Evolutionary conservation across 139 green algal species (phyloP), one percentile per base, ranked within the genome.

Genomic region (Chlorella sp.): DNA sequence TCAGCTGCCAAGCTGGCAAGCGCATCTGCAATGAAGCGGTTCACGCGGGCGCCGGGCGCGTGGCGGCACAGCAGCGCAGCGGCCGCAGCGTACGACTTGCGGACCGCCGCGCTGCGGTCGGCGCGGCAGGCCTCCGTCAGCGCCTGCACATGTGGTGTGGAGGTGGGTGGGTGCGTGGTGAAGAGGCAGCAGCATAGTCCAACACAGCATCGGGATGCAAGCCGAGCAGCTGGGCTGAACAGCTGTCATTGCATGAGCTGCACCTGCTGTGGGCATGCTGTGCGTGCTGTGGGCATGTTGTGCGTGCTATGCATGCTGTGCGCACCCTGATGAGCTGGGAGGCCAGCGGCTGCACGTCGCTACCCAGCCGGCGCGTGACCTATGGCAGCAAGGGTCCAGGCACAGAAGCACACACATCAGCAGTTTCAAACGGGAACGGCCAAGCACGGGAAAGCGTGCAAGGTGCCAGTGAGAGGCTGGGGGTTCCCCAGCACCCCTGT

Each of bases 71-170:
- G 84, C 26, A 83, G 73, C 5, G 92, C 96, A 22, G 87, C 83
- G 4, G 95, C 92, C 0, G 85, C 81, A 16, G 96, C 94, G 77
- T 93, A 98, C 2, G 93, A 86, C 13, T 90, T 88, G 72, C 89
- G 89, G 38, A 96, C 92, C 0, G 91, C 88, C 4, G n/a, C 64
- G 85, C 91, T 96, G 84, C 88, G 80, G 84, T 98, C 94, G 28
- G 46, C 43, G 9, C n/a, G 36, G 65, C 77, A 83, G 9, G 87
- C 90, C 56, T 80, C 80, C 3, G 87, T 30, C 30, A 93, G 69
- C 14, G 89, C 85, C 80, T 87, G 84, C 40, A 91, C 8, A 26
- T 20, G 7, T 26, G 36, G n/a, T n/a, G n/a, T n/a, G n/a, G n/a
- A n/a, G n/a, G n/a, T n/a, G n/a, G n/a, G n/a, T n/a, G n/a, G n/a